Conservation (phyloP, 2,329 filamentous ascomycete species). For the Clarireedia hainanense region DNA sequence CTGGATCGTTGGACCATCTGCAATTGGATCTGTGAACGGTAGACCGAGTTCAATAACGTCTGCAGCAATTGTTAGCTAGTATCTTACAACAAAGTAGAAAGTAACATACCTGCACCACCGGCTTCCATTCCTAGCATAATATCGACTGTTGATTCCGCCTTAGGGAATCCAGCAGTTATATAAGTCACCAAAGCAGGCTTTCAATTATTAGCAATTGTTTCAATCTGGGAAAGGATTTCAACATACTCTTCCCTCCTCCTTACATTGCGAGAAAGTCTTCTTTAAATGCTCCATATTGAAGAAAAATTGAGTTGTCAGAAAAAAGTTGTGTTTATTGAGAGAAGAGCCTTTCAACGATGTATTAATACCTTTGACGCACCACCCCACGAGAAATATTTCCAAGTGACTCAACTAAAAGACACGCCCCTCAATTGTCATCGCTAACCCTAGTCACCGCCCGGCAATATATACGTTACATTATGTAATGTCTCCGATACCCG, state of each 20-base stretch:
- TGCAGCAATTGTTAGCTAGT: conserved; percentile 29
- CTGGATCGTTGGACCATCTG: conserved; percentile 95
- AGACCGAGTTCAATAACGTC: conserved; percentile 94
- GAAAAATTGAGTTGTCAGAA: conserved; percentile 13
- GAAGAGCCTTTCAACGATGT: neutral
- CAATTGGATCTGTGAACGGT: conserved; percentile 96
- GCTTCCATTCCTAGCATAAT: conserved; percentile 85
- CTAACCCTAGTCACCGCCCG: neutral
- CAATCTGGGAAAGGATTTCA: neutral
- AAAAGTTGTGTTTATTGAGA: neutral
- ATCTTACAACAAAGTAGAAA: neutral
- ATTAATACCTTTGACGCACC: too few relatives aligned
- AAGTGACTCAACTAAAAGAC: neutral
- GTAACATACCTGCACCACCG: conserved; percentile 70
- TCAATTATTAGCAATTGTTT: conserved; percentile 9
- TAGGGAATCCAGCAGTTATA: conserved; percentile 90
- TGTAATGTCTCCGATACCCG: too few relatives aligned
- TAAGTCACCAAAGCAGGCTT: conserved; percentile 76
- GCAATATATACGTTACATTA: neutral
- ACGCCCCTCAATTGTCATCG: conserved; percentile 5
- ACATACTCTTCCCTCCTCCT: conserved; percentile 39
- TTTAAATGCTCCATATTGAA: conserved; percentile 41
- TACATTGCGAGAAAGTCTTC: conserved; percentile 48
- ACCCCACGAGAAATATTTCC: too few relatives aligned
- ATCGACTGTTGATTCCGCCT: conserved; percentile 70